Base-by-base conservation (phyloP, 1,139 yeast genomes). In the Zhuliangozyma parablackwelliae region DNA sequence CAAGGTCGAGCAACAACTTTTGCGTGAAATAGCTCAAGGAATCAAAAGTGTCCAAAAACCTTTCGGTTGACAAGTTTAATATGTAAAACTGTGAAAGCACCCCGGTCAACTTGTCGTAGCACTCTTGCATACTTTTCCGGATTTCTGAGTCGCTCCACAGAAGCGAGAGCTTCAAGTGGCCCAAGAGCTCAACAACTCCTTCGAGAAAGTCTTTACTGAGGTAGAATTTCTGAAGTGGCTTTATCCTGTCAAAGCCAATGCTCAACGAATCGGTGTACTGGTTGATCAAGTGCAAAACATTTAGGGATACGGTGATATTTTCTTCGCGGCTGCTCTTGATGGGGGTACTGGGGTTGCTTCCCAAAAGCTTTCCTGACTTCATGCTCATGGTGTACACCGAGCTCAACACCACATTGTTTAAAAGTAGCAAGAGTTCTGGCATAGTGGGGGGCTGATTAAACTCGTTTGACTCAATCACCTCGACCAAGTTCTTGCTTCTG, bases 361-460 rank as follows among this genome's bases (percentile, higher is more conserved):
- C 44, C 26, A 69, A 47, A 2, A 70, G 58, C 13, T 64, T 63
- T 2, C 74, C 77, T 13, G 57, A 54, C 26, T 49, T 56, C 26
- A 54, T 49, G 39, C 68, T 59, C 29, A 65, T 47, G 0, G 52
- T 50, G 38, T 59, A 59, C 51, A 66, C 55, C 1, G 72, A 59
- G 37, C 57, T 59, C 30, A 69, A 46, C 0, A 67, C 69, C 47
- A 73, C 44, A 32, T 72, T 64, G 36, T 70, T 72, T 28, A 71
- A 47, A 29, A 72, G 53, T 10, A 59, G 47, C 32, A 67, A 47
- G 35, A 69, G 66, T 8, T 73, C 69, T 0, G 76, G 73, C 32
- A 70, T 52, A 2, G 64, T 52, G 6, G 10, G 24, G 21, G 69
- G 40, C 33, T 55, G 55, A 21, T 37, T 42, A 28, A 50, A 45